Percentiles rank a stretch among this genome's conserved stretches.
These are phyloP conservation scores for Amorphotheca resinae DNA, from an alignment of 495 filamentous ascomycete genomes.

Conservation along the genomic window DNA sequence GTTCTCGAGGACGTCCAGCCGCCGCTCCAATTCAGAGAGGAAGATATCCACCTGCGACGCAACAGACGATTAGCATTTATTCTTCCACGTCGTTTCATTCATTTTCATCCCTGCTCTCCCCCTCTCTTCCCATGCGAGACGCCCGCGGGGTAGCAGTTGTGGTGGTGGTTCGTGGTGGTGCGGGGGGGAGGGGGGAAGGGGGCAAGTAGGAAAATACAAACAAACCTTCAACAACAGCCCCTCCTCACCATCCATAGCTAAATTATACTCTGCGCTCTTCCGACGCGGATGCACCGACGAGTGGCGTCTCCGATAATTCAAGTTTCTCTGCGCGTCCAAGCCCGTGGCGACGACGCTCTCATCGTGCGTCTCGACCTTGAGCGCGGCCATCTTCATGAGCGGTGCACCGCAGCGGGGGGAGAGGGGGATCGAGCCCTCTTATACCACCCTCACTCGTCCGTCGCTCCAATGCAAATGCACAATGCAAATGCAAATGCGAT, in stretches of 20 bases:
- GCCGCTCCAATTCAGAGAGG: constrained; percentile 72
- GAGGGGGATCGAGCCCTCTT: too few species aligned
- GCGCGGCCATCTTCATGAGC: constrained; percentile 10
- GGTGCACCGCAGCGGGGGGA: not conserved
- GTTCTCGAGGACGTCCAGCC: constrained; percentile 77
- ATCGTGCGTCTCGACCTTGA: constrained; percentile 20
- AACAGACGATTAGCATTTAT: constrained; percentile 1
- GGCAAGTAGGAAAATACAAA: too few species aligned
- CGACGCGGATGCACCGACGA: constrained; percentile 49
- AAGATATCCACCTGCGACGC: constrained; percentile 67
- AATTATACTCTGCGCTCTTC: constrained; percentile 52
- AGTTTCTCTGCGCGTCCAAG: constrained; percentile 18
- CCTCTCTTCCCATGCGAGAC: not conserved
- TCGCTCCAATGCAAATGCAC: too few species aligned
- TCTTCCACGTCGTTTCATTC: constrained; percentile 1
- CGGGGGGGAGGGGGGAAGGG: too few species aligned
- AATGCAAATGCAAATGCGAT: too few species aligned
- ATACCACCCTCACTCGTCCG: too few species aligned
- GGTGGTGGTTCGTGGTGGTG: too few species aligned
- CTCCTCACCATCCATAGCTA: constrained; percentile 49
- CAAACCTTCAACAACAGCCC: constrained; percentile 51
- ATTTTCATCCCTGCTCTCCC: not conserved
- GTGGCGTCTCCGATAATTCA: constrained; percentile 40
- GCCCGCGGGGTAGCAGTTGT: too few species aligned
- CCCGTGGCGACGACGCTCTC: constrained; percentile 20